Conservation (phyloP, 208 protist species). For the Leishmania braziliensis region DNA sequence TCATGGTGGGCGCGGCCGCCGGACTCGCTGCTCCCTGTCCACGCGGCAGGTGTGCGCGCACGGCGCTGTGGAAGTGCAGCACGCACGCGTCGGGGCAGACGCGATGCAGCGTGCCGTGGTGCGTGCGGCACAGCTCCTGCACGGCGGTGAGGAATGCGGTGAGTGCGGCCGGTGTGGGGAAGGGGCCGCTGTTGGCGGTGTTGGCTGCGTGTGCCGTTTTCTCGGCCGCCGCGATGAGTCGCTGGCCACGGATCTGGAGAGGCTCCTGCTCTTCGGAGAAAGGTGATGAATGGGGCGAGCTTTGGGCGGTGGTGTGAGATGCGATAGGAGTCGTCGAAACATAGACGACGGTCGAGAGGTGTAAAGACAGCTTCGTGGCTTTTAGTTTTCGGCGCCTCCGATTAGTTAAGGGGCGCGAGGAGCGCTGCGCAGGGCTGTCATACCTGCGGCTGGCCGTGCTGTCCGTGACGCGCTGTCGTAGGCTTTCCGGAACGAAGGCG, state of each 20-base stretch:
- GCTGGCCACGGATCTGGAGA: background rate
- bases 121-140: slow-evolving; percentile 7
- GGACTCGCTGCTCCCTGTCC: background rate
- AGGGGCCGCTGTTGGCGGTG: slow-evolving; percentile 18
- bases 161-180: slow-evolving; percentile 16
- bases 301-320: background rate
- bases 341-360: background rate
- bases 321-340: background rate
- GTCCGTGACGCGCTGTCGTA: background rate
- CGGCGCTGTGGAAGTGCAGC: slow-evolving; percentile 28
- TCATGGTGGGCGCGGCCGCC: background rate
- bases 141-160: slow-evolving; percentile 21
- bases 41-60: slow-evolving; percentile 9
- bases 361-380: background rate
- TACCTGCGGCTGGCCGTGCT: background rate
- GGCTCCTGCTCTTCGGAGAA: background rate
- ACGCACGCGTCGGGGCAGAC: slow-evolving; percentile 19
- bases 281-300: background rate
- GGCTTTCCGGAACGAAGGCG: slow-evolving; percentile 18
- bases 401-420: background rate
- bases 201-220: slow-evolving; percentile 7
- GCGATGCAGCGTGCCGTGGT: slow-evolving; percentile 21
- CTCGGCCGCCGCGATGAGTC: slow-evolving; percentile 8
- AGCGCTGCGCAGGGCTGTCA: background rate
- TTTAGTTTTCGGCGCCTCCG: background rate